Base-by-base conservation (phyloP, 208 protist genomes). In the Acanthamoeba castellanii region DNA sequence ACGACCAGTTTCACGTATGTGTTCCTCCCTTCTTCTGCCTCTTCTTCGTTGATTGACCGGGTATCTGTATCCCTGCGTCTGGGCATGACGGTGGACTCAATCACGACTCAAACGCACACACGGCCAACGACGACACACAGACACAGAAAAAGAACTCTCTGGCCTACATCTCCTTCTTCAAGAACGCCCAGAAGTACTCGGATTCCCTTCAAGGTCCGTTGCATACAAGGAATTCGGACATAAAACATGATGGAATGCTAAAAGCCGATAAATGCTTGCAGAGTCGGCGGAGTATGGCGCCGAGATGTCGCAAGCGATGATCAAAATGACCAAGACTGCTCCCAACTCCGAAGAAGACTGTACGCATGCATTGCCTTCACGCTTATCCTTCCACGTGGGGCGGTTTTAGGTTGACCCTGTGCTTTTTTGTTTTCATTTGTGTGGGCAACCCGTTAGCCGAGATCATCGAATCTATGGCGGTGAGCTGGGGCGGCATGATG, bases 401-500 rank as follows among this genome's bases (percentile, higher is more conserved):
- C 66, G 27, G 14, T 72, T 11, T 72, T 72, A 30, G 27, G 27
- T 72, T 72, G 22, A 13, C 14, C 22, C 22, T 2, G 55, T 61
- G 20, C 11, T 8, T 61, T 61, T 61, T 25, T 22, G 52, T 20
- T 57, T 57, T 57, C 11, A 20, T 7, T 7, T 57, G 7, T 70
- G 16, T 32, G 14, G 8, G 6, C 25, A 22, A 14, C 34, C 8
- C 74, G 16, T 42, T 11, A 50, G 74, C 37, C 34, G 74, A 37
- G 14, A 37, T 82, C 34, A 82, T 82, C 74, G 74, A 82, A 11
- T 82, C 74, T 6, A 82, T 82, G 74, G 74, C 74, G 34, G 25
- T 82, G 74, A 82, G 74, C 37, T 82, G 74, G 74, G 37, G 74
- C 27, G 74, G 74, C 22, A 82, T 82, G 74, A 82, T 82, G 74